Evolutionary conservation across 1,284 basidiomycete species (phyloP), one percentile per base, ranked within the genome.

Genomic region (Hemileia vastatrix): DNA sequence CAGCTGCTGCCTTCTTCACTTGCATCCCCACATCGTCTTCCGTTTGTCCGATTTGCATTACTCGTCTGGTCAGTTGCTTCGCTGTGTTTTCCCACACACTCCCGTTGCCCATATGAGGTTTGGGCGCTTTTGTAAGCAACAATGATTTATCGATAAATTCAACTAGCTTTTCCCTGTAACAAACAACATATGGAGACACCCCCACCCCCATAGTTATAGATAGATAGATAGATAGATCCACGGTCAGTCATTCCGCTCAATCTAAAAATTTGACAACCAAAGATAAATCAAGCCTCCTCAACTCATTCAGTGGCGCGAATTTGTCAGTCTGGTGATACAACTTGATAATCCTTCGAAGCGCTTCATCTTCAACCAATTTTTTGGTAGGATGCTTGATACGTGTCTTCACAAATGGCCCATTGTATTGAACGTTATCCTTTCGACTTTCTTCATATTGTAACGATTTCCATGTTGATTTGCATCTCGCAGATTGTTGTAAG

Each of bases 91-190:
- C 27, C n/a, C n/a, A n/a, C n/a, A n/a, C n/a, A 32, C 27, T 54
- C 15, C 45, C 31, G 33, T 40, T 6, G 5, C 52, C 24, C 8
- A 52, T n/a, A 49, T 62, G 54, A 15, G 51, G 59, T 13, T 9
- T 48, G 18, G 59, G 59, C 8, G 51, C 27, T 40, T 54, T 54
- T 44, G 54, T 62, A 44, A 54, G 54, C 18, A 62, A 31, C 4
- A 62, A 15, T 6, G 59, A 62, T 45, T 62, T 52, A 54, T 62
- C 59, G 9, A 62, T 62, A 33, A 62, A 62, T 24, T 54, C 33
- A 36, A 62, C 51, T 19, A 62, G 44, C 9, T 44, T 23, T 54
- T 62, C 52, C 36, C 59, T 62, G 32, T 3, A 24, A 54, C 23
- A 23, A 32, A 47, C 9, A 31, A 18, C 13, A 5, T 24, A 21